Evolutionary conservation across 768 basidiomycete genomes (phyloP).

Genomic region (Leccinum boreale): DNA sequence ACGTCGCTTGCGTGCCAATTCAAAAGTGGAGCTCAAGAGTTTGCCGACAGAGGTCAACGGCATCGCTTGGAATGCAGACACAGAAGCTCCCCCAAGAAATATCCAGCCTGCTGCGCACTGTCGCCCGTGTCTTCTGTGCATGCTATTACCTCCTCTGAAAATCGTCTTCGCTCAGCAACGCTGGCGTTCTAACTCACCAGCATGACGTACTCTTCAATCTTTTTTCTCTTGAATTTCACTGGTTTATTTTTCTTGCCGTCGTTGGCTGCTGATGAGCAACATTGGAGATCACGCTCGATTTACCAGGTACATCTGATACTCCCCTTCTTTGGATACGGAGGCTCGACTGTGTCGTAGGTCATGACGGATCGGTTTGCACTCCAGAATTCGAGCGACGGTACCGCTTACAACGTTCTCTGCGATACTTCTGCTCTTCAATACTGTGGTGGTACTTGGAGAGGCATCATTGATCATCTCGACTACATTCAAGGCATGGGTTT

Average conservation of each 20-base stretch:
- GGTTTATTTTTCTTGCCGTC: conserved; percentile 8
- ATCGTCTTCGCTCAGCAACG: neutral
- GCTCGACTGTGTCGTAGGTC: conserved; percentile 28
- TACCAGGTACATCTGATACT: conserved; percentile 42
- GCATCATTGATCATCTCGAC: conserved; percentile 52
- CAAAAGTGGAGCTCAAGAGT: conserved; percentile 4
- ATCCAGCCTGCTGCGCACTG: neutral
- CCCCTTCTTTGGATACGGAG: neutral
- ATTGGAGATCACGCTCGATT: conserved; percentile 52
- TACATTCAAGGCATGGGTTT: conserved; percentile 65
- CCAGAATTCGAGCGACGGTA: conserved; percentile 30
- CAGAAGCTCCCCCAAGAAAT: conserved; percentile 4
- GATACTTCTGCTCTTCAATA: conserved; percentile 46
- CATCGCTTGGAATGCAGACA: conserved; percentile 20
- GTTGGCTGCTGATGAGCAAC: conserved; percentile 39
- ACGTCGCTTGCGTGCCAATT: conserved; percentile 1
- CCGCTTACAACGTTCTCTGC: conserved; percentile 37
- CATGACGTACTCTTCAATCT: conserved; percentile 7
- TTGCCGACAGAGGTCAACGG: conserved; percentile 25
- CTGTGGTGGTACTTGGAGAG: conserved; percentile 58
- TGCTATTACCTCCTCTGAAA: conserved; percentile 5
- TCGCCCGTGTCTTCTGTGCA: neutral
- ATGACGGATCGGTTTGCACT: conserved; percentile 64
- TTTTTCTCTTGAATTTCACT: conserved; percentile 10
- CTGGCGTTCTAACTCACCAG: neutral